Evolutionary conservation across 2,329 filamentous ascomycete species (phyloP).

Genomic region (Aspergillus terreus): DNA sequence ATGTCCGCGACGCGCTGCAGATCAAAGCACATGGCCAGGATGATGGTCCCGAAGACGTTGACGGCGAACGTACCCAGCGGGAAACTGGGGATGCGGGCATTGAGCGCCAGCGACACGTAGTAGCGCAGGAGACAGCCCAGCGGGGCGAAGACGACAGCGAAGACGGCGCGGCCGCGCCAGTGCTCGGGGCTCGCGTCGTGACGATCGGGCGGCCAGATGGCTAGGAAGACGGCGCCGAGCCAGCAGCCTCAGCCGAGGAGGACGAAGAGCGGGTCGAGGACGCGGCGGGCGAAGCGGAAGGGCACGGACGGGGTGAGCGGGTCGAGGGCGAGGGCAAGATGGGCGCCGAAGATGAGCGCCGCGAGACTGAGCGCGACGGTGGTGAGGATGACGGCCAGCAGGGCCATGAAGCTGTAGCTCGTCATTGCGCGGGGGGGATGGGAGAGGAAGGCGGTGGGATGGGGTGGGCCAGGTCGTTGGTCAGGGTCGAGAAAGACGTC

Average conservation of each 20-base stretch:
- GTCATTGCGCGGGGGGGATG: slow-evolving; percentile 54
- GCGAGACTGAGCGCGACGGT: slow-evolving; percentile 68
- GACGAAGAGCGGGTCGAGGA: slow-evolving; percentile 62
- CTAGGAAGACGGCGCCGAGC: slow-evolving; percentile 71
- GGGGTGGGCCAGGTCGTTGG: slow-evolving; percentile 65
- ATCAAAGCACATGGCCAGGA: slow-evolving; percentile 75
- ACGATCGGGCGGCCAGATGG: slow-evolving; percentile 65
- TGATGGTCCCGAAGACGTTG: slow-evolving; percentile 71
- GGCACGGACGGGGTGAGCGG: slow-evolving; percentile 59
- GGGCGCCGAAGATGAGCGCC: slow-evolving; percentile 68
- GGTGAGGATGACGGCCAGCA: slow-evolving; percentile 69
- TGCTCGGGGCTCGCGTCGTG: slow-evolving; percentile 38
- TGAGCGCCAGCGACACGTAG: slow-evolving; percentile 68
- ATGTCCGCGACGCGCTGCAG: slow-evolving; percentile 62
- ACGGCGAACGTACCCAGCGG: slow-evolving; percentile 82
- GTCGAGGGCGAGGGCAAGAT: slow-evolving; percentile 64
- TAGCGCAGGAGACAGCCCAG: slow-evolving; percentile 73
- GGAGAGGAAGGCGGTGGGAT: slow-evolving; percentile 39
- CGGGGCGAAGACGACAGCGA: slow-evolving; percentile 79
- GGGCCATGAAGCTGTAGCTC: slow-evolving; percentile 81
- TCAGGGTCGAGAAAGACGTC: slow-evolving; percentile 75
- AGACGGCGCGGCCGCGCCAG: slow-evolving; percentile 74
- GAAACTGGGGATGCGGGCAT: slow-evolving; percentile 63
- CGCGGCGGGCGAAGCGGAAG: slow-evolving; percentile 52
- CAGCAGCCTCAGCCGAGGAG: slow-evolving; percentile 70